Evolutionary conservation across 2,329 filamentous ascomycete species (phyloP), one percentile per base, ranked within the genome.

Genomic region (Alternaria incomplexa): DNA sequence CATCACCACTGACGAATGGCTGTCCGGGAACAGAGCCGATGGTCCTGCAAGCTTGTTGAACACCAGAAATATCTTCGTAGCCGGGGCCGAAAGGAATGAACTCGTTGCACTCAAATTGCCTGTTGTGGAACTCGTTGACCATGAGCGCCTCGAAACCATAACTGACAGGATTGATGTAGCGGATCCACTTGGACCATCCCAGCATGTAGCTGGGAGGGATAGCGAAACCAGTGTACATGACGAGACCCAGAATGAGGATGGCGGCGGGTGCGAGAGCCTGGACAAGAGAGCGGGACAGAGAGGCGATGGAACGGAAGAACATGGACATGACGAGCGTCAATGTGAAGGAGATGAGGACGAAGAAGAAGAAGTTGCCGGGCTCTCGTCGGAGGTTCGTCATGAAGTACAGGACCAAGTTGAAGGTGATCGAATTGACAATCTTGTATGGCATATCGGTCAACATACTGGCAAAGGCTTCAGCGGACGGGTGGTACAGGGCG

Each of bases 401-500:
- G 80, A 97, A 97, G 82, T 97, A 97, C 3, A 97, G 81, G 1
- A 88, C 85, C 30, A 94, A 56, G 76, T 97, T 96, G 84, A 96
- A 97, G 5, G 87, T 81, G 66, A 96, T 85, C 1, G 88, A 82
- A 71, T 94, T 94, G n/a, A 80, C 40, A 9, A 96, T 80, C 79
- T 96, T 97, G 80, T 93, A 93, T 0, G 94, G 94, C 81, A 97
- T 81, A 72, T 97, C 94, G 65, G 88, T 91, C 28, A 97, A 80
- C 90, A 97, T 96, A 10, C 92, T 96, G 0, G 92, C 89, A 62
- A 93, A 85, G n/a, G 93, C 92, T 84, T 97, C 93, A 15, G 93
- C 91, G 10, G 91, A 93, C 0, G 94, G 93, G 73, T 97, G 94
- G 73, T 97, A 97, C 17, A 97, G 85, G 17, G 93, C 93, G 77